These are phyloP conservation scores for Geranomyces michiganensis DNA, from an alignment of 192 early-diverging fungal species.

Conservation along the genomic window DNA sequence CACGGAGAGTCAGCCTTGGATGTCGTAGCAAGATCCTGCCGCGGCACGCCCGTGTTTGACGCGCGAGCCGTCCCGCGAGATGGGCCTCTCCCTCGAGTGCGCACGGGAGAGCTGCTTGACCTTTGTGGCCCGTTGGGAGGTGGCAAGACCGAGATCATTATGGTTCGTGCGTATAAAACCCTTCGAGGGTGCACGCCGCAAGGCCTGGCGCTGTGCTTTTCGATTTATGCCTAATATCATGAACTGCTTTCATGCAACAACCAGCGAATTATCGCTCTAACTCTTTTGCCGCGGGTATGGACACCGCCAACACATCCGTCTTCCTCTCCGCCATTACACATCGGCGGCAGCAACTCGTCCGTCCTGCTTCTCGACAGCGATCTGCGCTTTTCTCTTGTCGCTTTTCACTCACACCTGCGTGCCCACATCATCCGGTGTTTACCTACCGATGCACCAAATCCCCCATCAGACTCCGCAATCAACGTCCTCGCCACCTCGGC, in stretches of 20 bases:
- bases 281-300: background rate
- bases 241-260: too few relatives aligned
- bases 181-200: too few relatives aligned
- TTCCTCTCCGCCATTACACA: background rate
- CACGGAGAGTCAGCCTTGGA: background rate
- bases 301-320: background rate
- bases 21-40: background rate
- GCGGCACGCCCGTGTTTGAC: slow-evolving; percentile 12
- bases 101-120: slow-evolving; percentile 17
- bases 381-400: slow-evolving; percentile 14
- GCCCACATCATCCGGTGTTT: slow-evolving; percentile 12
- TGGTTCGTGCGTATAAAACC: too few relatives aligned
- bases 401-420: background rate
- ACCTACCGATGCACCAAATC: background rate
- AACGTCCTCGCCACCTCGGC: slow-evolving; percentile 4
- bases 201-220: too few relatives aligned
- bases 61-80: background rate
- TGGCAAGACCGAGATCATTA: slow-evolving; percentile 22
- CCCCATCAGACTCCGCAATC: background rate
- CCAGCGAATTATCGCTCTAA: slow-evolving; percentile 4
- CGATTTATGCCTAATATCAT: too few relatives aligned
- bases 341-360: slow-evolving; percentile 8
- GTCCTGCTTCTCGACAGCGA: slow-evolving; percentile 18
- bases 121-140: slow-evolving; percentile 12
- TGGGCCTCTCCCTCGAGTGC: background rate